Evolutionary conservation across 257 asterid species (phyloP).

Genomic region (Paraleonurus japonicus): DNA sequence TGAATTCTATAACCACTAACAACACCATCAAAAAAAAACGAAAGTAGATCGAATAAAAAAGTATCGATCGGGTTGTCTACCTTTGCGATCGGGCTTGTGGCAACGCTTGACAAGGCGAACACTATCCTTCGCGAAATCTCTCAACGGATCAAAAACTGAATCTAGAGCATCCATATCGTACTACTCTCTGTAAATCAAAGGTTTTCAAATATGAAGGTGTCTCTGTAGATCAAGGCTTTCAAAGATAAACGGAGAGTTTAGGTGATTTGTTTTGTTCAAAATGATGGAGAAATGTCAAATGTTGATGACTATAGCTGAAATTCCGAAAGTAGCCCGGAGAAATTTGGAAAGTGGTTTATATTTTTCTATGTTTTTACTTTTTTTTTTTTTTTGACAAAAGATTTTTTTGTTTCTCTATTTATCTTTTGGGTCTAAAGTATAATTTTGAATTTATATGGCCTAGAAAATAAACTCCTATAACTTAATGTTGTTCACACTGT

Average conservation of each 20-base stretch:
- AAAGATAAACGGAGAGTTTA: no score
- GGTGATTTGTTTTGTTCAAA: not conserved
- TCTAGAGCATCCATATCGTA: slow-evolving; percentile 53
- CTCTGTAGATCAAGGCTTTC: no score
- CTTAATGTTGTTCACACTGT: no score
- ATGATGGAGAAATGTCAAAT: not conserved
- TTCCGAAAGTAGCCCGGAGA: slow-evolving; percentile 23
- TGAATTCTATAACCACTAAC: slow-evolving; percentile 40
- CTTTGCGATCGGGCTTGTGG: slow-evolving; percentile 73
- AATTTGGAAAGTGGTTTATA: no score
- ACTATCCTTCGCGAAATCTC: slow-evolving; percentile 61
- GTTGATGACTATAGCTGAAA: slow-evolving; percentile 30
- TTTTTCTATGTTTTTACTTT: no score
- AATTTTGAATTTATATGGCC: no score
- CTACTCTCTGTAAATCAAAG: no score
- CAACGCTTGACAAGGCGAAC: slow-evolving; percentile 62
- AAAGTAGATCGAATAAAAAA: not conserved
- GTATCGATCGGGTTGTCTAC: slow-evolving; percentile 26
- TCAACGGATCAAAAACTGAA: slow-evolving; percentile 55
- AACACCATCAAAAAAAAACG: not conserved
- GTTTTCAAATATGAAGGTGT: no score
- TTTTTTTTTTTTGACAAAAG: no score
- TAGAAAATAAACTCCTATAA: no score
- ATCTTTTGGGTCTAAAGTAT: no score
- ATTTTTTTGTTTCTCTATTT: no score